Evolutionary conservation across 306 rosid genomes (phyloP).

Genomic region (Aeschynomene evenia): DNA sequence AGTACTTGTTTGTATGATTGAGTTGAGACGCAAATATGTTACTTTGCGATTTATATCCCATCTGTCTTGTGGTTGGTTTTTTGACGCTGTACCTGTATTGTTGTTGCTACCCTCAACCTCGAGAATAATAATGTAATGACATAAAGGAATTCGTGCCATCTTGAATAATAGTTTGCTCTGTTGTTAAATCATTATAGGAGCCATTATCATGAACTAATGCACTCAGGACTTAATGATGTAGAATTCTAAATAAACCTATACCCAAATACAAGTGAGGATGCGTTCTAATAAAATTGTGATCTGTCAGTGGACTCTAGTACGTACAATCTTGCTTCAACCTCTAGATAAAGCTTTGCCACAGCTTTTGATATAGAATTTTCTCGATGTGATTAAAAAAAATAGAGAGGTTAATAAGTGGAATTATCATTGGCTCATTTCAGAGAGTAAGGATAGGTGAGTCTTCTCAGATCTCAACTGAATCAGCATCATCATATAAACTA

Average conservation of each 20-base stretch:
- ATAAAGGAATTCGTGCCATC: constrained; percentile 23
- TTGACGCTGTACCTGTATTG: constrained; percentile 22
- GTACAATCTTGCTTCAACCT: too few relatives aligned
- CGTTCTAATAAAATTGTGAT: neutral
- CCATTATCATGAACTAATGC: too few relatives aligned
- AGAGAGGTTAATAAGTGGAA: too few relatives aligned
- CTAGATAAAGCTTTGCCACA: too few relatives aligned
- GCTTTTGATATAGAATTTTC: too few relatives aligned
- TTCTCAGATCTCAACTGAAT: neutral
- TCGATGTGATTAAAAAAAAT: too few relatives aligned
- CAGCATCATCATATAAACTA: neutral
- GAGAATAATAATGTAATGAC: too few relatives aligned
- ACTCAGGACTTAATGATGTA: too few relatives aligned
- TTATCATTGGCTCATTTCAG: neutral
- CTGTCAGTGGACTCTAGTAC: neutral
- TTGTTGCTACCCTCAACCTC: too few relatives aligned
- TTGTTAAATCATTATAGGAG: neutral
- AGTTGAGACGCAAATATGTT: constrained; percentile 1
- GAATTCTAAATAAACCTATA: neutral
- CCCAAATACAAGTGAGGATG: neutral
- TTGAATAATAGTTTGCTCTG: constrained; percentile 7
- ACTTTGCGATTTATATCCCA: neutral
- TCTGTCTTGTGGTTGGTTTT: neutral
- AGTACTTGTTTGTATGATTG: neutral
- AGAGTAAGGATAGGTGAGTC: neutral